These are phyloP conservation scores for Pythium coloratum DNA, from an alignment of 352 stramenopile genomes.

Conservation along the genomic window DNA sequence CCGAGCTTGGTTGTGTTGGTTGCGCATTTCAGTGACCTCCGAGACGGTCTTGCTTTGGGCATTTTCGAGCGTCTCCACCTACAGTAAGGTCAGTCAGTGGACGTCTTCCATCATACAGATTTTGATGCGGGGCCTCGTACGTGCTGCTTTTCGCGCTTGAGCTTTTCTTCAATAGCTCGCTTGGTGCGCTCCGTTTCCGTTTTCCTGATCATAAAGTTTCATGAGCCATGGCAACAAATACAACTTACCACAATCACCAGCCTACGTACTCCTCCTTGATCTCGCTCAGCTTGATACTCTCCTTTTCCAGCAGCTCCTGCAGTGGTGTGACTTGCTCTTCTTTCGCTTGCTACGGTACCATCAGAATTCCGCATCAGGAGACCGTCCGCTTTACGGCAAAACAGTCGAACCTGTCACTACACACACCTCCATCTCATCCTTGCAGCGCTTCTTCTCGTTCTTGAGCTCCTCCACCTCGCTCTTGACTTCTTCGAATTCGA, in stretches of 20 bases:
- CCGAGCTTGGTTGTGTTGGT: conserved; percentile 65
- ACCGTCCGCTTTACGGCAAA: too few relatives aligned
- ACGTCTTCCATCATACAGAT: too few relatives aligned
- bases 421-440: conserved; percentile 63
- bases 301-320: conserved; percentile 64
- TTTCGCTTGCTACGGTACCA: conserved; percentile 51
- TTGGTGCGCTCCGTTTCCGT: conserved; percentile 46
- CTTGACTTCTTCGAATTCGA: conserved; percentile 82
- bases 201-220: conserved; percentile 37
- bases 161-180: conserved; percentile 53
- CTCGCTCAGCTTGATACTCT: conserved; percentile 62
- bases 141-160: conserved; percentile 66
- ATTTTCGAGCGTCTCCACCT: conserved; percentile 70
- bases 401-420: too few relatives aligned
- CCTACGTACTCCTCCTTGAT: conserved; percentile 56
- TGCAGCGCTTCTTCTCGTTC: conserved; percentile 62
- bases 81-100: neutral
- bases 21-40: conserved; percentile 68
- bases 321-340: conserved; percentile 63
- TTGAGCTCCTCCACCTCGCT: conserved; percentile 66
- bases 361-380: neutral
- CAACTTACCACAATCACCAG: neutral
- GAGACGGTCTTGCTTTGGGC: conserved; percentile 68
- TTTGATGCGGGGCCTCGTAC: conserved; percentile 7
- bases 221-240: neutral